Conservation (phyloP, 208 protist genomes). For the Phytomonas sp. region DNA sequence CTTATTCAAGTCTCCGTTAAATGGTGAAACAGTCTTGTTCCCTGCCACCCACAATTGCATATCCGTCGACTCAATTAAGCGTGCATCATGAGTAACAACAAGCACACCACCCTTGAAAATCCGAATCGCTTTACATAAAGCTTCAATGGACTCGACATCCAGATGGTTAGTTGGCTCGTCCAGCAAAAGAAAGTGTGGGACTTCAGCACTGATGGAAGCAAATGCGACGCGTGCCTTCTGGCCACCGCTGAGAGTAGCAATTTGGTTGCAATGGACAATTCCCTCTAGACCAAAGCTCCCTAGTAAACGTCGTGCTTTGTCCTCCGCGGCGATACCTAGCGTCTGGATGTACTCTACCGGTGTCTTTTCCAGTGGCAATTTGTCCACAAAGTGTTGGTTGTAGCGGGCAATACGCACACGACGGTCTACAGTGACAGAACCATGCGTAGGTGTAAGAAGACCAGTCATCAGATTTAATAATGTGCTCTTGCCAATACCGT, state of each 20-base stretch:
- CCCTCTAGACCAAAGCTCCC: slow-evolving; percentile 86
- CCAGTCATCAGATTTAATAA: slow-evolving; percentile 88
- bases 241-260: slow-evolving; percentile 89
- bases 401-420: slow-evolving; percentile 84
- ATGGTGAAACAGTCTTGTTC: slow-evolving; percentile 64
- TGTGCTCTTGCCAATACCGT: slow-evolving; percentile 92
- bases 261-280: slow-evolving; percentile 83
- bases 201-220: slow-evolving; percentile 83
- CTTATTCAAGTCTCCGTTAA: slow-evolving; percentile 71
- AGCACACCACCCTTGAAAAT: slow-evolving; percentile 83
- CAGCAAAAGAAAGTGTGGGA: slow-evolving; percentile 91
- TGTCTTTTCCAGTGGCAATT: slow-evolving; percentile 85
- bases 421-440: slow-evolving; percentile 65
- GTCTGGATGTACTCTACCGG: slow-evolving; percentile 83
- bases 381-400: slow-evolving; percentile 92
- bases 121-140: slow-evolving; percentile 75
- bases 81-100: slow-evolving; percentile 88
- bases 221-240: slow-evolving; percentile 93
- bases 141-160: slow-evolving; percentile 88
- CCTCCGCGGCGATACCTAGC: slow-evolving; percentile 56
- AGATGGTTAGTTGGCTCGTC: slow-evolving; percentile 95
- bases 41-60: slow-evolving; percentile 88
- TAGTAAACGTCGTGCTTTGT: slow-evolving; percentile 74
- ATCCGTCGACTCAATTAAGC: slow-evolving; percentile 81
- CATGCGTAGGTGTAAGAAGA: slow-evolving; percentile 60